Percentiles rank a stretch among this genome's conserved stretches.
Evolutionary conservation across 2,329 filamentous ascomycete genomes (phyloP).

Genomic region (Botrytis paeoniae): DNA sequence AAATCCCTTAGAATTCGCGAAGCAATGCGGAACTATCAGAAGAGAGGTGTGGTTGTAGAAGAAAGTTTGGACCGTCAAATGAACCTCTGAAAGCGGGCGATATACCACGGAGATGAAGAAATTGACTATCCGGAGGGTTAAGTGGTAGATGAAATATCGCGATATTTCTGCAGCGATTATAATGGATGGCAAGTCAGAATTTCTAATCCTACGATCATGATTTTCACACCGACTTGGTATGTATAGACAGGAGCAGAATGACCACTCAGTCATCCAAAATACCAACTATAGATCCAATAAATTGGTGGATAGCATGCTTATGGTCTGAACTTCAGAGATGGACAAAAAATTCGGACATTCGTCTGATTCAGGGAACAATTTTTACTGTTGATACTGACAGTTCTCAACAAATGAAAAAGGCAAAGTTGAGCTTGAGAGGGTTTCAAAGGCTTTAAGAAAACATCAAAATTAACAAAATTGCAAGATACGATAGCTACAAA

Average conservation of each 20-base stretch:
- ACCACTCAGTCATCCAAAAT: neutral
- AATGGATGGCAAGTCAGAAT: neutral
- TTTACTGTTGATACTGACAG: neutral
- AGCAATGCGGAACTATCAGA: neutral
- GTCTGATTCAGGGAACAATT: neutral
- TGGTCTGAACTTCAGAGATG: neutral
- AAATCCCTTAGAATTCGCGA: neutral
- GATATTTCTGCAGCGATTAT: neutral
- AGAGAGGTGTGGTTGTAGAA: neutral
- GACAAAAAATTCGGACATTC: neutral
- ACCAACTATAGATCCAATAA: neutral
- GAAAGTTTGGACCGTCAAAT: neutral
- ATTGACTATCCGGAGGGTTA: neutral
- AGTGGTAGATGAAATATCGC: neutral
- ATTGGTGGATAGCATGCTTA: neutral
- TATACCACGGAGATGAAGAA: neutral
- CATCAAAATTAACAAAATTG: neutral
- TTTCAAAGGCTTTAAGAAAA: neutral
- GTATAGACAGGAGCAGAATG: neutral
- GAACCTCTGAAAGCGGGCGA: neutral
- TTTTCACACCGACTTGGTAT: neutral
- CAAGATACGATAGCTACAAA: neutral
- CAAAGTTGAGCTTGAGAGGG: neutral
- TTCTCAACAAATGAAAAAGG: neutral
- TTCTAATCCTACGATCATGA: neutral